Percentiles rank a stretch among this genome's conserved stretches.
These are phyloP conservation scores for Thraustochytrium sp. DNA, from an alignment of 352 stramenopile species.

Conservation along the genomic window DNA sequence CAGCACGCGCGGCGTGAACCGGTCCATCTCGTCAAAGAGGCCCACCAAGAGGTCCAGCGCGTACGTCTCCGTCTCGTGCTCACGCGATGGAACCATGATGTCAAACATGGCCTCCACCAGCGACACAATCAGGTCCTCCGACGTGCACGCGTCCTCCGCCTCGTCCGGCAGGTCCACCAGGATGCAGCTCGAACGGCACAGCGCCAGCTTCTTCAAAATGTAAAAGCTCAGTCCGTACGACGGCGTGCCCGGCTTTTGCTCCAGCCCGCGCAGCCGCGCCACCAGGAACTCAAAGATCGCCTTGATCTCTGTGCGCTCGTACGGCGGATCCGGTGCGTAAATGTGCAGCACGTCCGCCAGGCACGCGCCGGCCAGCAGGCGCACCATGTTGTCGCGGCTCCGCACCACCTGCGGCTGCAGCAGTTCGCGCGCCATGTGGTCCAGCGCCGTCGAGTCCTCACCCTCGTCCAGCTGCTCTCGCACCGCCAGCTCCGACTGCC, in stretches of 20 bases:
- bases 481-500: background rate
- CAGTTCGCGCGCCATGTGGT: background rate
- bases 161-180: background rate
- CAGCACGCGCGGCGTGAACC: conserved; percentile 49
- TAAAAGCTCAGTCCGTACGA: conserved; percentile 9
- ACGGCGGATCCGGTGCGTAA: conserved; percentile 55
- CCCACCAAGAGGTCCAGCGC: conserved; percentile 47
- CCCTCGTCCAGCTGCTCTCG: conserved; percentile 11
- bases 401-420: background rate
- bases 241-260: background rate
- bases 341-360: conserved; percentile 56
- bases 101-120: conserved; percentile 21
- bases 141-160: background rate
- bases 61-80: conserved; percentile 43
- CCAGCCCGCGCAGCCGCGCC: conserved; percentile 49
- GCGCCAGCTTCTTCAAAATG: background rate
- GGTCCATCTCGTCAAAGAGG: conserved; percentile 51
- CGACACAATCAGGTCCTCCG: conserved; percentile 22
- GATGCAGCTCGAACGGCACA: conserved; percentile 1
- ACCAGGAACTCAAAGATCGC: conserved; percentile 51
- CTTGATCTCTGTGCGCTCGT: conserved; percentile 48
- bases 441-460: background rate
- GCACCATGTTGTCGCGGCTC: conserved; percentile 49
- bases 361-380: conserved; percentile 54
- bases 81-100: background rate